These are phyloP conservation scores for Oxytropis ochrocephala DNA, from an alignment of 306 rosid species.

Conservation along the genomic window DNA sequence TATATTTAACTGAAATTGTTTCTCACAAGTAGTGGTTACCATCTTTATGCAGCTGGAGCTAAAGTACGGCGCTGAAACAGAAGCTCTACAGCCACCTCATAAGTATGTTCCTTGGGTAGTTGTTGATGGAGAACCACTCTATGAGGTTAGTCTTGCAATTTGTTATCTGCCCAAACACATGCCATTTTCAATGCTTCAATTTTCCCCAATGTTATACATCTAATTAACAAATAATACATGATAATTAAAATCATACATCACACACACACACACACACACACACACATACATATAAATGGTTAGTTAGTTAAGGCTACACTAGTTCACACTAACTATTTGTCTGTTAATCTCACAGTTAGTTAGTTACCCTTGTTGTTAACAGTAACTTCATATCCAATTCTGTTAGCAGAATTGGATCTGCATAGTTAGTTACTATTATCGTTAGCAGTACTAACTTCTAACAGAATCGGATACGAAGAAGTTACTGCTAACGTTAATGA, in stretches of 20 bases:
- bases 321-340: too few species aligned
- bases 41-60: slow-evolving; percentile 68
- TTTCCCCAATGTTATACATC: background rate
- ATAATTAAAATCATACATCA: background rate
- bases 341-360: too few species aligned
- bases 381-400: too few species aligned
- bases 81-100: slow-evolving; percentile 75
- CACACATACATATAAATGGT: background rate
- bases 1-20: background rate
- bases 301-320: too few species aligned
- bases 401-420: too few species aligned
- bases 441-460: too few species aligned
- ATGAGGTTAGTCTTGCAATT: slow-evolving; percentile 54
- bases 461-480: too few species aligned
- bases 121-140: slow-evolving; percentile 78
- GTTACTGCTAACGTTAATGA: too few species aligned
- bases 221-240: background rate
- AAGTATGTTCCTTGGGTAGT: slow-evolving; percentile 86
- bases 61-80: slow-evolving; percentile 60
- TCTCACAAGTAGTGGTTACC: slow-evolving; percentile 11
- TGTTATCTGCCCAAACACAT: too few species aligned
- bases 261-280: background rate
- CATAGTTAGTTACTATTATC: too few species aligned
- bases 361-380: too few species aligned
- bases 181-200: background rate